Evolutionary conservation across 169 alveolate genomes (phyloP), one percentile per base, ranked within the genome.

Genomic region (Cryptosporidium meleagridis): DNA sequence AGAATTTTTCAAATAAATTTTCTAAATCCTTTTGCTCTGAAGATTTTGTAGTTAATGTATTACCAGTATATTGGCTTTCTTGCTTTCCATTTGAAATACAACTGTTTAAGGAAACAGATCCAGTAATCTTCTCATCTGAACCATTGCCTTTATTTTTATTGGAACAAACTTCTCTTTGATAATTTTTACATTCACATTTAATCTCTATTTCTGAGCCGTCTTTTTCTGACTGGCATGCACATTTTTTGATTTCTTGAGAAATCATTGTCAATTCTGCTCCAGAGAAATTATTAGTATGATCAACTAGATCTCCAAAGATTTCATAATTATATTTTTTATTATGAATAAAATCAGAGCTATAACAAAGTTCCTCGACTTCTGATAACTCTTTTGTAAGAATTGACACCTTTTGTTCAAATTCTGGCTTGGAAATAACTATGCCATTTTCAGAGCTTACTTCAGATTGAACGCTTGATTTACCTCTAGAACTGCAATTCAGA

Each of bases 1-100:
- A 18, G 55, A 73, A 73, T 73, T 73, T 73, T 31, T 73, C 86
- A 73, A 73, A 73, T 23, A 73, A 53, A 18, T 26, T 73, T 8
- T 31, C 70, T 16, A 73, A 59, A 23, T 73, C 58, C 18, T 39
- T 51, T 53, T 73, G 68, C 37, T 73, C 86, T 31, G 72, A 53
- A 21, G 48, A n/a, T n/a, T 65, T 80, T 10, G 29, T 16, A 1
- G 52, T 26, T 31, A 52, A n/a, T 21, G 44, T 45, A 41, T 45
- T 53, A 39, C 51, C 45, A 21, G 35, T 51, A 70, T 44, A 44
- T 37, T 23, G 29, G 26, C 39, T 29, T 41, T 80, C 89, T 31
- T 53, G 23, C 21, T 16, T 59, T 41, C 59, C 75, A 26, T 80
- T 51, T 21, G 89, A 80, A 80, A 80, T 80, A 48, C 68, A 62